Conservation (phyloP, 2,329 filamentous ascomycete genomes). For the Epicoccum nigrum region DNA sequence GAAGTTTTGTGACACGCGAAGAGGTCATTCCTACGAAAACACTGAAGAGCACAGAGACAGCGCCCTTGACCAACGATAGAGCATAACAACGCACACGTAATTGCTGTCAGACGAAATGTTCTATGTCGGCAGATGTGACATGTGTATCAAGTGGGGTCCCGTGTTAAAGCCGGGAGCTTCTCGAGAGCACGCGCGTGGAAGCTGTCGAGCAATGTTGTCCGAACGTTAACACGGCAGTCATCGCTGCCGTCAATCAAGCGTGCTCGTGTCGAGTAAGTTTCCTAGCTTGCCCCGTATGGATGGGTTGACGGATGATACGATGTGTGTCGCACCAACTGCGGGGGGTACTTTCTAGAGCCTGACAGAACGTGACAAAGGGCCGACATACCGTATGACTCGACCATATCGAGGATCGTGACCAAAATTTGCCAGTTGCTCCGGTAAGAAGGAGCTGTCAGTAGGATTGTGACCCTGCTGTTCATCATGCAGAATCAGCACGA, state of each 20-base stretch:
- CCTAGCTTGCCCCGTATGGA: slow-evolving; percentile 7
- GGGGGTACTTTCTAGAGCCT: slow-evolving; percentile 10
- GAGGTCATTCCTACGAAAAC: no score
- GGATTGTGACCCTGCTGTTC: neutral
- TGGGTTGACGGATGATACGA: slow-evolving; percentile 12
- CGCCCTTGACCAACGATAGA: neutral
- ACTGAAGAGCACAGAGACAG: no score
- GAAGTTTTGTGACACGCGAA: no score
- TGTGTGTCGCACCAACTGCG: slow-evolving; percentile 15
- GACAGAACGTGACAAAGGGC: slow-evolving; percentile 18
- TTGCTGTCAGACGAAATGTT: slow-evolving; percentile 1
- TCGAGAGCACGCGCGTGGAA: neutral
- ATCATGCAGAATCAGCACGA: neutral
- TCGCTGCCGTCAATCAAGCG: slow-evolving; percentile 1
- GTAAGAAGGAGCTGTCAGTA: neutral
- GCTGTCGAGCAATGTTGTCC: neutral
- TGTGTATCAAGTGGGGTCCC: slow-evolving; percentile 1
- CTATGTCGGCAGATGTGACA: slow-evolving; percentile 4
- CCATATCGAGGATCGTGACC: neutral
- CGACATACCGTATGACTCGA: neutral
- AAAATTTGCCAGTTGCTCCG: neutral
- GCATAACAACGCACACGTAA: neutral
- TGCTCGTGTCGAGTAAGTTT: neutral
- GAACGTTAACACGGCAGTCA: neutral
- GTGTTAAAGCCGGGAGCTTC: slow-evolving; percentile 5